Evolutionary conservation across 148 eudicot genomes (phyloP), one percentile per base, ranked within the genome.

Genomic region (Rhododendron molle): DNA sequence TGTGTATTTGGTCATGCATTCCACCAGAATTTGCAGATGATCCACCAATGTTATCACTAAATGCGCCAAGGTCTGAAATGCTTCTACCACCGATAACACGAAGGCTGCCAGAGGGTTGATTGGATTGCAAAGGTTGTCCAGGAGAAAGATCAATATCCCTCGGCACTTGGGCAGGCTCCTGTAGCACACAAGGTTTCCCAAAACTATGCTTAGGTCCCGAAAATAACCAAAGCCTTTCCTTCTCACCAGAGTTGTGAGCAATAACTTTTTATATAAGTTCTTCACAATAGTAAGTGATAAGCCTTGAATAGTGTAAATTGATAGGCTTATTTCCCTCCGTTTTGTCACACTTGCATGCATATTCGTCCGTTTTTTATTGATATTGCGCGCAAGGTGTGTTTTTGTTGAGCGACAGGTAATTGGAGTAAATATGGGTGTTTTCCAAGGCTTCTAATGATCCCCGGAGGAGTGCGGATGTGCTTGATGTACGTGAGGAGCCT

Each of bases 61-160:
- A 91, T 11, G 98, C 92, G 44, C 98, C 99, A 86, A 97, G 96
- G 88, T 95, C 98, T 67, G 99, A 90, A 80, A 92, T 92, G 88
- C 99, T 94, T 91, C 93, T 95, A 86, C 96, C 91, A 88, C 98
- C 99, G 84, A 95, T 97, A 58, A 95, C 98, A 84, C 99, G 98
- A 85, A 92, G 98, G 85, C 91, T 91, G 23, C 90, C 94, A 83
- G 96, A 87, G 81, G 94, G 86, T 83, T 93, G 96, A 88, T 86
- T 90, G 79, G 98, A 88, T 86, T 93, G 97, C 85, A 97, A 86
- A 85, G 94, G 98, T 86, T 94, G 98, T 30, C 98, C 96, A 83
- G 98, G 98, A 85, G 99, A 94, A 84, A 97, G 91, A 90, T 94
- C 98, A 56, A 84, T 86, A 69, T 97, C 99, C 87, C 93, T 90